Conservation (phyloP, 164 flowering plant genomes). For the Hamamelis virginiana region DNA sequence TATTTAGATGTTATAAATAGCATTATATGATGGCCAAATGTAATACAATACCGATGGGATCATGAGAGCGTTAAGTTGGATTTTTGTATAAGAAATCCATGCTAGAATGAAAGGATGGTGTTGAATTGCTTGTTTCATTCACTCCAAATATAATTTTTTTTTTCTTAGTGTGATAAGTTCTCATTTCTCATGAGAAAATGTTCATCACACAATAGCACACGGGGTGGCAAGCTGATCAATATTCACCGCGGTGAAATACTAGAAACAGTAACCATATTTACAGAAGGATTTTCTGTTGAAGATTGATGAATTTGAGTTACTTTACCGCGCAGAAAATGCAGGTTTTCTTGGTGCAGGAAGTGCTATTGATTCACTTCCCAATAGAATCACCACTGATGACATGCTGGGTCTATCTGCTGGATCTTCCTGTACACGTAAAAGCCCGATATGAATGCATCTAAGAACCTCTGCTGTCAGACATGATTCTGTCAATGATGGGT, state of each 20-base stretch:
- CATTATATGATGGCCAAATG: too few relatives aligned
- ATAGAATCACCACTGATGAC: slow-evolving; percentile 6
- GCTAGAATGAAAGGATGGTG: too few relatives aligned
- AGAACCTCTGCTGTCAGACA: not conserved
- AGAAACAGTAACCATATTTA: not conserved
- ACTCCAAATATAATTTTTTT: too few relatives aligned
- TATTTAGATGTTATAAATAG: too few relatives aligned
- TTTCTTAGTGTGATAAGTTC: too few relatives aligned
- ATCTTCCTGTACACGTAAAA: slow-evolving; percentile 8
- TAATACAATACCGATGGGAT: too few relatives aligned
- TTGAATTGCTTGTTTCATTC: too few relatives aligned
- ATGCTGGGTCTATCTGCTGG: slow-evolving; percentile 20
- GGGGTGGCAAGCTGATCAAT: not conserved
- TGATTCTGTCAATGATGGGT: not conserved
- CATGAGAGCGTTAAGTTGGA: too few relatives aligned
- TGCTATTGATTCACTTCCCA: not conserved
- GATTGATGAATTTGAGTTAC: not conserved
- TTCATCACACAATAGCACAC: too few relatives aligned
- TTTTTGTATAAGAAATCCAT: too few relatives aligned
- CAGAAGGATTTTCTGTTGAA: not conserved
- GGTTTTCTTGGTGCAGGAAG: slow-evolving; percentile 10
- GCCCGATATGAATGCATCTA: slow-evolving; percentile 16
- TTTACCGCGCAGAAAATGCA: not conserved
- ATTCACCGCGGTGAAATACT: not conserved
- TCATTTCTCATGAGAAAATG: too few relatives aligned